Evolutionary conservation across 225 moss, liverwort and hornwort genomes (phyloP), one percentile per base, ranked within the genome.

Genomic region (Sphagnum tenellum): DNA sequence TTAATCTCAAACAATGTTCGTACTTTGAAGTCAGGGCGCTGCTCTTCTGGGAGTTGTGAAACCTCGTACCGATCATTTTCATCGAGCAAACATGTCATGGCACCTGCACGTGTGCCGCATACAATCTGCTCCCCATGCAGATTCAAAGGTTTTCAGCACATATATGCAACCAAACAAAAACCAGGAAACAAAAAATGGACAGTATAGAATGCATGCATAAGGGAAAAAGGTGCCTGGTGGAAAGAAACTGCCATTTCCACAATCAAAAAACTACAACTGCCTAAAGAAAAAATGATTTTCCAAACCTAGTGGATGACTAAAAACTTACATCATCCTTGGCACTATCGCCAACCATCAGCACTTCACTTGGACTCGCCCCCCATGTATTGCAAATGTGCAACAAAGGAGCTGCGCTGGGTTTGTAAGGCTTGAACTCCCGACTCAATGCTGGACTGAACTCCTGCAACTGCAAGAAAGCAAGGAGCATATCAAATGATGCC

Each of bases 301-400:
- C 29, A 29, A 29, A 29, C 29, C 1, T 29, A 29, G 29, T 0
- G 29, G 29, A 29, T 29, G 29, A 29, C 1, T 29, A 29, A 29
- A 29, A 9, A 52, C 52, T 52, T 9, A 52, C 52, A 64, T 84
- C 84, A 13, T 84, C 84, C 0, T 73, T 0, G 2, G 78, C 78
- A 59, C 80, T 81, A 66, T 84, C 84, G 9, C 84, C 84, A 13
- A 84, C 78, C 80, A 84, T 84, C 63, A 84, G 71, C 45, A 84
- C 78, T 55, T 84, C 73, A 9, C 56, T 44, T 44, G 84, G 80
- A 13, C 50, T 9, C 46, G 80, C 51, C 45, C 78, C 78, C 84
- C 84, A 84, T 54, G 47, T 49, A n/a, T 69, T 50, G 69, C 84
- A 84, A 63, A 84, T 81, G 73, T 84, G 81, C 49, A 81, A 73